phyloP scores from a whole-genome alignment of 148 eudicot species.

The Fagopyrum esculentum region DNA sequence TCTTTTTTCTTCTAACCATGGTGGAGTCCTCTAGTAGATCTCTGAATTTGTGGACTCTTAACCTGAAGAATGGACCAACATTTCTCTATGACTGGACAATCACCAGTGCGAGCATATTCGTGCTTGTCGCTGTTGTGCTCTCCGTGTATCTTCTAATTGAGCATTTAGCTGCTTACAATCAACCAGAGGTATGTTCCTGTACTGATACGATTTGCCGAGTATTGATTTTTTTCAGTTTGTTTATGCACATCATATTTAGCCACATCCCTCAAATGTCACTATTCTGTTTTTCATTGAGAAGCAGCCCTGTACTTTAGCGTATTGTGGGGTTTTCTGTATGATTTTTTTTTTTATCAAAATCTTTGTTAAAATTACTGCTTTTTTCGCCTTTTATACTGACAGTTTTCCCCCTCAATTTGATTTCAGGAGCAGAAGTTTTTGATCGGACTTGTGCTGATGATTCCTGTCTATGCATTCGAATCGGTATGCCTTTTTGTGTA shows the following conservation, averaged over 20 bases:
- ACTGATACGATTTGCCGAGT: neutral
- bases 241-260: neutral
- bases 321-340: neutral
- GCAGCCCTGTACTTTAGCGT: neutral
- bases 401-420: neutral
- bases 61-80: slow-evolving; percentile 35
- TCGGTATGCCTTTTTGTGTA: slow-evolving; percentile 48
- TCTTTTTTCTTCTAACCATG: slow-evolving; percentile 31
- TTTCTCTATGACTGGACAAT: slow-evolving; percentile 66
- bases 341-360: neutral
- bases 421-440: slow-evolving; percentile 97
- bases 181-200: slow-evolving; percentile 62
- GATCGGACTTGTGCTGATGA: slow-evolving; percentile 93
- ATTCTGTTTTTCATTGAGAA: neutral
- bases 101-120: slow-evolving; percentile 65
- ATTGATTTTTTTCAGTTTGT: neutral
- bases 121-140: slow-evolving; percentile 69
- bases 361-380: neutral
- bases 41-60: slow-evolving; percentile 37
- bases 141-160: slow-evolving; percentile 77
- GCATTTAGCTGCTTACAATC: slow-evolving; percentile 88
- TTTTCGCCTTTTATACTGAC: neutral
- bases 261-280: neutral
- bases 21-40: slow-evolving; percentile 52
- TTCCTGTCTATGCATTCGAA: slow-evolving; percentile 96